Conservation (phyloP, 441 rosid genomes). For the Brassica balearica region DNA sequence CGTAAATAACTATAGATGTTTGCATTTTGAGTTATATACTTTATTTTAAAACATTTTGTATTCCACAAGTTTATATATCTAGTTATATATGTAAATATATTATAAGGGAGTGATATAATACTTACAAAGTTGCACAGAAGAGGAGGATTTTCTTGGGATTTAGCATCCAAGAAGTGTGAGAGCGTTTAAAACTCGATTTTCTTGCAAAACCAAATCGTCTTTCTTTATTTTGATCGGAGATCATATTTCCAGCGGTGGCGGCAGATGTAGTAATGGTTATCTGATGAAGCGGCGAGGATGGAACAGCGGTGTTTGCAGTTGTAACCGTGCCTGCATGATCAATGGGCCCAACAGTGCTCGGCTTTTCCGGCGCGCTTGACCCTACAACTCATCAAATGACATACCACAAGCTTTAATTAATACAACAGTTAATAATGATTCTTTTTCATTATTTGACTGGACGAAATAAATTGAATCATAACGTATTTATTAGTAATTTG, state of each 20-base stretch:
- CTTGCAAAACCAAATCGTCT: slow-evolving; percentile 56
- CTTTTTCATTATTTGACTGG: slow-evolving; percentile 27
- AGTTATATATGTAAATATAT: not conserved
- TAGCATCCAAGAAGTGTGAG: slow-evolving; percentile 59
- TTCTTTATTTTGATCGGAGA: slow-evolving; percentile 49
- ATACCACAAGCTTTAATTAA: slow-evolving; percentile 25
- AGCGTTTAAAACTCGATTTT: slow-evolving; percentile 68
- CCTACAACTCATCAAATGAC: slow-evolving; percentile 47
- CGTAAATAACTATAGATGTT: not conserved
- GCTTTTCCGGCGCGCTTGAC: slow-evolving; percentile 62
- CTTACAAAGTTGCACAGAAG: slow-evolving; percentile 91
- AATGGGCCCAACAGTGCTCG: slow-evolving; percentile 22
- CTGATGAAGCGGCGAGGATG: slow-evolving; percentile 62
- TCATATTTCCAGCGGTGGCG: slow-evolving; percentile 51
- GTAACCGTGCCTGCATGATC: slow-evolving; percentile 26
- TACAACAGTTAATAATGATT: not conserved
- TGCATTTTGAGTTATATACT: slow-evolving; percentile 1
- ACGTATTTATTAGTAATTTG: slow-evolving; percentile 28
- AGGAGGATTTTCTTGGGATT: slow-evolving; percentile 88
- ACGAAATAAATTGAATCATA: slow-evolving; percentile 25
- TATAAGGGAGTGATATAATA: not conserved
- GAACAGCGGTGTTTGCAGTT: slow-evolving; percentile 19
- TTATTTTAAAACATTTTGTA: not conserved
- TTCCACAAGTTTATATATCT: not conserved
- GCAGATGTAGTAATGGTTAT: slow-evolving; percentile 59